Base-by-base conservation (phyloP, 2,329 filamentous ascomycete species). In the Cladophialophora psammophila region DNA sequence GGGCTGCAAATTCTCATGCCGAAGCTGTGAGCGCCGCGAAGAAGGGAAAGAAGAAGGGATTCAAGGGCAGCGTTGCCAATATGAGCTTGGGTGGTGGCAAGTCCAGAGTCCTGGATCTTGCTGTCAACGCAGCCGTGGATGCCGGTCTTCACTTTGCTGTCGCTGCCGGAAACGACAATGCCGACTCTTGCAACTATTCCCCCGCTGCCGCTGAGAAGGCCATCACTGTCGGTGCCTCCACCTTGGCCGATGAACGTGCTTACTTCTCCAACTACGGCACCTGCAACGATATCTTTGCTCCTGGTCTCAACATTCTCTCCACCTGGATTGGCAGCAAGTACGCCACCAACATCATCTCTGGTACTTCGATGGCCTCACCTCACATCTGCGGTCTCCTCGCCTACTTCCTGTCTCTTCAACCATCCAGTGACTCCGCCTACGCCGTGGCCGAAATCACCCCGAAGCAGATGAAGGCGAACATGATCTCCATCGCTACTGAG, bases 231-330 rank as follows among this genome's bases (percentile, higher is more conserved):
- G 96, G 94, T 82, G 95, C 95, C 73, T 96, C 93, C 54, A 95
- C 92, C 74, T 88, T 99, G 68, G 88, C 91, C 76, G 95, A 99
- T 79, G 92, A 93, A 86, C 94, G 95, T 83, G 95, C 95, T 72
- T 99, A 98, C 88, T 99, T 99, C 90, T 99, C 96, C 88, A 99
- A 99, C 91, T 98, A 90, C 82, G 95, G 95, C 81, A 65, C 60
- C 35, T 99, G 95, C 88, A 97, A 94, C 80, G 95, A 99, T 83
- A 97, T 99, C 86, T 99, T 99, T 77, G 95, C 94, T 71, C 95
- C 95, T 69, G 95, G 95, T 78, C 87, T 97, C 76, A 97, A 93
- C 90, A 97, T 99, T 76, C 88, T 92, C 76, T 99, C 95, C 72
- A 98, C 95, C 80, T 99, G 95, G 95, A 97, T 96, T 76, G 95